These are phyloP conservation scores for Geranomyces michiganensis DNA, from an alignment of 192 early-diverging fungal genomes.

Conservation along the genomic window DNA sequence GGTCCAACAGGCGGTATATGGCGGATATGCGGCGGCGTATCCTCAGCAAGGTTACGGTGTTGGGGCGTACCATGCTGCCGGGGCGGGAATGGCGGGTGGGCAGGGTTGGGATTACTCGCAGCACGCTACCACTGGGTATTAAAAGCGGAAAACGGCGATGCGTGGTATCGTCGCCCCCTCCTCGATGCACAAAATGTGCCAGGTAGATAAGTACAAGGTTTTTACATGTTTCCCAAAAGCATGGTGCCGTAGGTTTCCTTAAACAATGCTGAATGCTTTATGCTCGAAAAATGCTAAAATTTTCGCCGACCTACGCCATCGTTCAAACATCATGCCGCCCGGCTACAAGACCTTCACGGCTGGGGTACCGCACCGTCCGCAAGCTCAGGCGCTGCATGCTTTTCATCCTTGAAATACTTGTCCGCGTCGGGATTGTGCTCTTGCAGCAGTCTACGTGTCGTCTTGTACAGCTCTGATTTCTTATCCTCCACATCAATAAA, in stretches of 20 bases:
- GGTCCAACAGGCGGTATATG: not conserved
- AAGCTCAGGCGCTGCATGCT: not conserved
- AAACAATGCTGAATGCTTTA: too few relatives aligned
- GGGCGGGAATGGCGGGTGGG: not conserved
- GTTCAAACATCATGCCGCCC: too few relatives aligned
- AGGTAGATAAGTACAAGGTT: too few relatives aligned
- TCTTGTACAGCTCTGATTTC: conserved; percentile 28
- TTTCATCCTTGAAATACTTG: conserved; percentile 22
- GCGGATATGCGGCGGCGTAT: conserved; percentile 6
- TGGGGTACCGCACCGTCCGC: too few relatives aligned
- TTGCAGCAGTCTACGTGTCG: conserved; percentile 17
- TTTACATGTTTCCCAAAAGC: too few relatives aligned
- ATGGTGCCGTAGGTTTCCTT: too few relatives aligned
- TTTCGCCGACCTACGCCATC: too few relatives aligned
- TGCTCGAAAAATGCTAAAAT: too few relatives aligned
- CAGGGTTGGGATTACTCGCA: conserved; percentile 31
- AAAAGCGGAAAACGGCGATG: not conserved
- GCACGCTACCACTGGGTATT: conserved; percentile 11
- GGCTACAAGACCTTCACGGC: too few relatives aligned
- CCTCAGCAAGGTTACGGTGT: conserved; percentile 22
- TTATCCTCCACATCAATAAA: conserved; percentile 35
- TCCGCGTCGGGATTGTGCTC: conserved; percentile 28
- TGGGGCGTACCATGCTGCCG: conserved; percentile 19
- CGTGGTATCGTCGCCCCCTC: too few relatives aligned
- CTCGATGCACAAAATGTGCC: too few relatives aligned